These are phyloP conservation scores for Waitea zeae DNA, from an alignment of 1,284 basidiomycete species.

Conservation along the genomic window DNA sequence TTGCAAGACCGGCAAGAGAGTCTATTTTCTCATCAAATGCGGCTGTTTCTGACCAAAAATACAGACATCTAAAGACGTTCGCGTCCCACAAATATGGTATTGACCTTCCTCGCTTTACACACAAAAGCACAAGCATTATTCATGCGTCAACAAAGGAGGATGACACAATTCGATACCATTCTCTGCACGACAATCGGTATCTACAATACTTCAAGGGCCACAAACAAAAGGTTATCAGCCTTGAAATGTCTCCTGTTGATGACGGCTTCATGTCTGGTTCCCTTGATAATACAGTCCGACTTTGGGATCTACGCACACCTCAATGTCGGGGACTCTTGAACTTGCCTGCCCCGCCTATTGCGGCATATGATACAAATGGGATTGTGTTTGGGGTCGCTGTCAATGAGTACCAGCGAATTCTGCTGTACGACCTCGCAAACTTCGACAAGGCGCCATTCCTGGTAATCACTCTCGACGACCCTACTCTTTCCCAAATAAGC, in stretches of 20 bases:
- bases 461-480: conserved; percentile 68
- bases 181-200: conserved; percentile 91
- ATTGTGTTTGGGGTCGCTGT: conserved; percentile 88
- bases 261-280: conserved; percentile 94
- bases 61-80: conserved; percentile 57
- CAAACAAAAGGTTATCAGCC: conserved; percentile 72
- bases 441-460: conserved; percentile 89
- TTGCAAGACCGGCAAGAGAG: conserved; percentile 84
- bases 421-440: conserved; percentile 79
- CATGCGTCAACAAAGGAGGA: conserved; percentile 94
- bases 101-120: conserved; percentile 87
- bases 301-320: conserved; percentile 86
- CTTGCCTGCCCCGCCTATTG: conserved; percentile 59
- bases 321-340: conserved; percentile 60
- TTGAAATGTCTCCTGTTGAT: conserved; percentile 86
- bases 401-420: conserved; percentile 70
- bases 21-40: conserved; percentile 14
- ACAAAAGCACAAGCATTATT: conserved; percentile 71
- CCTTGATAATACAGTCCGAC: conserved; percentile 84
- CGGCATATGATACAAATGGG: conserved; percentile 84
- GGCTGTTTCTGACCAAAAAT: conserved; percentile 12
- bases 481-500: conserved; percentile 49
- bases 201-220: conserved; percentile 93
- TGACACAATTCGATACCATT: conserved; percentile 90
- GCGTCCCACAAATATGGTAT: conserved; percentile 96